Conservation (phyloP, 164 flowering plant species). For the Echeveria elegans region DNA sequence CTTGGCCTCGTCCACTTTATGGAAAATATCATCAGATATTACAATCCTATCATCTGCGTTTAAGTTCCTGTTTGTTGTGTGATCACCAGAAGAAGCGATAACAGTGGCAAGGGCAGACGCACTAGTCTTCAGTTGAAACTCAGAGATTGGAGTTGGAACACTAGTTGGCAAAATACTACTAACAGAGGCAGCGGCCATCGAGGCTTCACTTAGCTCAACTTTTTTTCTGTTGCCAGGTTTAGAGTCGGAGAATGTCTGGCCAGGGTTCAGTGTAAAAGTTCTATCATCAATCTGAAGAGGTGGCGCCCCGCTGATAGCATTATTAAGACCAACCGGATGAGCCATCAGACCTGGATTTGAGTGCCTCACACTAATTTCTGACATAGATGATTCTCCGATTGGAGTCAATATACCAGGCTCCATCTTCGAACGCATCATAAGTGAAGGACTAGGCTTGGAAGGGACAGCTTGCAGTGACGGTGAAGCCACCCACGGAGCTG, state of each 20-base stretch:
- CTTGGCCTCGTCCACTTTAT: constrained; percentile 61
- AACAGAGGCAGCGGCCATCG: constrained; percentile 18
- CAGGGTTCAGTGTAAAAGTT: constrained; percentile 21
- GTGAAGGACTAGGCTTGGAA: constrained; percentile 29
- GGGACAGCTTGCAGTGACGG: constrained; percentile 15
- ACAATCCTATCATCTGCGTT: constrained; percentile 23
- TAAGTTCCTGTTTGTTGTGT: constrained; percentile 15
- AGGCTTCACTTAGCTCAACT: constrained; percentile 27
- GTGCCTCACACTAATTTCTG: constrained; percentile 27
- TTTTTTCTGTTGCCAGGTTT: constrained; percentile 74
- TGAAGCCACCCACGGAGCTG: background rate
- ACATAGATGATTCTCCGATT: constrained; percentile 37
- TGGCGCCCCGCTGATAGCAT: constrained; percentile 14
- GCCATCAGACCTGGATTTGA: constrained; percentile 16
- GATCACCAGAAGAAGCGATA: constrained; percentile 22
- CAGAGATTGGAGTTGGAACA: background rate
- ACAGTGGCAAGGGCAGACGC: constrained; percentile 12
- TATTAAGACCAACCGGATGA: constrained; percentile 22
- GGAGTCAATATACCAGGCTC: constrained; percentile 57
- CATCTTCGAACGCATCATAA: constrained; percentile 37
- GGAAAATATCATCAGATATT: constrained; percentile 44
- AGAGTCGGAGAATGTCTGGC: constrained; percentile 32
- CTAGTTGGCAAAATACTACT: constrained; percentile 16
- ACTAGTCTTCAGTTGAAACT: background rate
- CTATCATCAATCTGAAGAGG: constrained; percentile 28